A percentile compares a stretch with the other conserved stretches of the same genome.
Evolutionary conservation across 1,284 basidiomycete species (phyloP).

Genomic region (Tremellales sp.): DNA sequence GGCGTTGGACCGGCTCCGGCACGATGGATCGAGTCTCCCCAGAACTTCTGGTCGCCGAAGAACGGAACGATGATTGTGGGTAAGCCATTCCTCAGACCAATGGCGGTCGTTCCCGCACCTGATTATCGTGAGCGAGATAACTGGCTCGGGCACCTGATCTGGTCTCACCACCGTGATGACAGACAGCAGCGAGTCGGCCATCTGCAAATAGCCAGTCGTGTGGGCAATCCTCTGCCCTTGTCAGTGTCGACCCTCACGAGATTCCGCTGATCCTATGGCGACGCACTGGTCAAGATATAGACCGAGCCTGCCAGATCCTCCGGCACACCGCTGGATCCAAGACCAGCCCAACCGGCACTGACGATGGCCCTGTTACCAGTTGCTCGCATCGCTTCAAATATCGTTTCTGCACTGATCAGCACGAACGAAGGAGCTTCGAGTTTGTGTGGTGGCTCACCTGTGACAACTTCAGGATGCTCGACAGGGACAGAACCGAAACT

Average conservation of each 20-base stretch:
- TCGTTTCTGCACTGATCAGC: constrained; percentile 47
- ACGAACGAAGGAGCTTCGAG: constrained; percentile 20
- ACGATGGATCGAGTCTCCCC: constrained; percentile 56
- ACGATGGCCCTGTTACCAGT: constrained; percentile 57
- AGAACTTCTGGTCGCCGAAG: constrained; percentile 61
- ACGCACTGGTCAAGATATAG: constrained; percentile 52
- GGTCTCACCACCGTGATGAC: constrained; percentile 58
- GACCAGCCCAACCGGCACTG: constrained; percentile 59
- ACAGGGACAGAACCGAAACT: constrained; percentile 61
- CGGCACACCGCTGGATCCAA: constrained; percentile 52
- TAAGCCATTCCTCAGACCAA: constrained; percentile 57
- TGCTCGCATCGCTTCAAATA: constrained; percentile 56
- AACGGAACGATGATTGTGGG: constrained; percentile 64
- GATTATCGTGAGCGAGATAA: not conserved
- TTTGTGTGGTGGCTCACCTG: constrained; percentile 32
- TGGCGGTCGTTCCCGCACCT: constrained; percentile 60
- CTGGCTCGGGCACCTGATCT: not conserved
- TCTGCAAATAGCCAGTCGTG: constrained; percentile 65
- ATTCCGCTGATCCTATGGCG: not conserved
- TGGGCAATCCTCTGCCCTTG: constrained; percentile 53
- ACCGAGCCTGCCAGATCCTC: constrained; percentile 34
- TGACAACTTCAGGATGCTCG: constrained; percentile 55
- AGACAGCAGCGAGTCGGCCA: constrained; percentile 57
- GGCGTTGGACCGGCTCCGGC: constrained; percentile 61
- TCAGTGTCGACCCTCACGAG: not conserved